Evolutionary conservation across 176 grass and related monocot species (phyloP).

Genomic region (Ampelocalamus luodianensis): DNA sequence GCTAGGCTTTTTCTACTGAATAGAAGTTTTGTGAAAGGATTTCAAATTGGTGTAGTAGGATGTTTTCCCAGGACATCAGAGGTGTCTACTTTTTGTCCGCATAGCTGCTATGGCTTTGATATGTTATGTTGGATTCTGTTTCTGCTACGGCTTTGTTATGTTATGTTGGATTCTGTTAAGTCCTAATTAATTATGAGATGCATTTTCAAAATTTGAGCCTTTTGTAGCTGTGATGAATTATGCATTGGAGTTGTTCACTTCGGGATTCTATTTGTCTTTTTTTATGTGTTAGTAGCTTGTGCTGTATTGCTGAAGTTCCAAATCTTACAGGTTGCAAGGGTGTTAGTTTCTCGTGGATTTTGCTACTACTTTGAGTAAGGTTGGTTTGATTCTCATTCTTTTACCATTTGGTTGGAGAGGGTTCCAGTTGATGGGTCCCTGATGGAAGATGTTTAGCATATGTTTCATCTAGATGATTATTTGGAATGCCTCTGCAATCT

Average conservation of each 20-base stretch:
- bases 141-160: constrained; percentile 19
- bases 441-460: background rate
- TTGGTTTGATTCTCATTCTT: background rate
- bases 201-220: background rate
- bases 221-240: background rate
- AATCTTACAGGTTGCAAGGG: background rate
- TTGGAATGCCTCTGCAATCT: background rate
- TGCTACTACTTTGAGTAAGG: background rate
- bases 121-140: constrained; percentile 23
- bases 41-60: background rate
- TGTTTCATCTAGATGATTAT: background rate
- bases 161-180: constrained; percentile 10
- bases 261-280: background rate
- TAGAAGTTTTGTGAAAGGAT: constrained; percentile 22
- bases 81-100: constrained; percentile 14
- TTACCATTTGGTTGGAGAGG: background rate
- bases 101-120: constrained; percentile 22
- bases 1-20: constrained; percentile 74
- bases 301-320: background rate
- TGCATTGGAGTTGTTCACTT: background rate
- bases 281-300: background rate
- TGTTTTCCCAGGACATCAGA: constrained; percentile 38
- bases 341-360: background rate
- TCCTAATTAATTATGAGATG: constrained; percentile 22
- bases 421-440: background rate